These are phyloP conservation scores for Stachybotrys chlorohalonatus DNA, from an alignment of 2,329 filamentous ascomycete genomes.

Conservation along the genomic window DNA sequence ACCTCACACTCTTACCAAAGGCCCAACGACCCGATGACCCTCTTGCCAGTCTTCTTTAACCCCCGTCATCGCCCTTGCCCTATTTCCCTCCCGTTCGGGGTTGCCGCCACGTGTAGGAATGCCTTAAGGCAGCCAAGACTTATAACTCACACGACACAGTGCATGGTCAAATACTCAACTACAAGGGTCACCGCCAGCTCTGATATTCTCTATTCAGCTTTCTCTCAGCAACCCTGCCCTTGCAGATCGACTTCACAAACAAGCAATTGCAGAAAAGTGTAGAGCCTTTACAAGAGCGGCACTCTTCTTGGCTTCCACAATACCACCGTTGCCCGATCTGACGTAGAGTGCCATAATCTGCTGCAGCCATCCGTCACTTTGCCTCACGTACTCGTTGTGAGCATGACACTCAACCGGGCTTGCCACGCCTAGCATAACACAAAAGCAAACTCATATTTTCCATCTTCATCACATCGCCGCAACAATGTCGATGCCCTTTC, in stretches of 20 bases:
- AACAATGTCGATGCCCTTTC: neutral
- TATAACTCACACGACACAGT: neutral
- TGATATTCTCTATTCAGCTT: too few relatives aligned
- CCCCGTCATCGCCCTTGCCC: neutral
- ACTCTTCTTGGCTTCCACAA: too few relatives aligned
- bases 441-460: neutral
- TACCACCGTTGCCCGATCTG: too few relatives aligned
- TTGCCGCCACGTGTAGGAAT: too few relatives aligned
- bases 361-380: neutral
- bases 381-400: neutral
- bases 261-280: too few relatives aligned
- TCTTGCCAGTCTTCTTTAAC: neutral
- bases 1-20: neutral
- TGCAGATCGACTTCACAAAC: too few relatives aligned
- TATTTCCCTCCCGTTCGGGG: neutral
- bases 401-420: neutral
- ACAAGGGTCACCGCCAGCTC: neutral
- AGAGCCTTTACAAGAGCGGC: too few relatives aligned
- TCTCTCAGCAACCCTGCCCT: too few relatives aligned
- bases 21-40: neutral
- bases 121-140: neutral
- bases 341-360: too few relatives aligned
- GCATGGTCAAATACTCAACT: neutral
- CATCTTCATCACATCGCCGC: neutral
- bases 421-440: neutral